Base-by-base conservation (phyloP, 169 alveolate genomes). In the Cryptosporidium tyzzeri region DNA sequence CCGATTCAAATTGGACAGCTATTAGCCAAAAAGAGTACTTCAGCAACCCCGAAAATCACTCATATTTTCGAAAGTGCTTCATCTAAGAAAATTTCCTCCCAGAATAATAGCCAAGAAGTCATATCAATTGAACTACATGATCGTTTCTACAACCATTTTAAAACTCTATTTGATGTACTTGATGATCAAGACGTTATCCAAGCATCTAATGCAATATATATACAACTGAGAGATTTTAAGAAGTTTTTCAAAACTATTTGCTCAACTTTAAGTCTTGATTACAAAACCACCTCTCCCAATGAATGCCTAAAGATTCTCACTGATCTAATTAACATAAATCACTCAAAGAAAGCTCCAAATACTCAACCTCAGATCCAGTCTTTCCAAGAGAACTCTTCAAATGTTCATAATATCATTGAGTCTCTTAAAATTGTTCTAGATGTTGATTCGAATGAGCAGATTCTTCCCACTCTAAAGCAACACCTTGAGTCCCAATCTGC, bases 401-500 rank as follows among this genome's bases (percentile, higher is more conserved):
- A 45, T 80, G 48, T 58, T 44, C 39, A 37, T 14, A 31, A 62
- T 41, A 59, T 80, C 12, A 41, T 80, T 44, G 89, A 80, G 39
- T 80, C 89, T 12, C 67, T 80, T 37, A 80, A 80, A 41, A 80
- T 80, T 45, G 89, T 80, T 21, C 16, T 80, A 37, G 89, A 65
- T 21, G 89, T 80, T 61, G 75, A 80, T 29, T 80, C 89, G 12
- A 67, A 41, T 14, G 89, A 80, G 29, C 80, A 80, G 12, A 80
- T 80, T 37, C 68, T 80, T 45, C 89, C 89, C 21, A 62, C 89
- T 41, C 75, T 80, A 23, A 80, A 80, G 44, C 73, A 80, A 44
- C 89, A 80, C 69, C 89, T 80, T 45, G 89, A 80, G 41, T 62
- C 89, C 29, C 89, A 80, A 67, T 61, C 89, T 62, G 89, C 89